These are phyloP conservation scores for Phytophthora melonis DNA, from an alignment of 352 stramenopile species.

Conservation along the genomic window DNA sequence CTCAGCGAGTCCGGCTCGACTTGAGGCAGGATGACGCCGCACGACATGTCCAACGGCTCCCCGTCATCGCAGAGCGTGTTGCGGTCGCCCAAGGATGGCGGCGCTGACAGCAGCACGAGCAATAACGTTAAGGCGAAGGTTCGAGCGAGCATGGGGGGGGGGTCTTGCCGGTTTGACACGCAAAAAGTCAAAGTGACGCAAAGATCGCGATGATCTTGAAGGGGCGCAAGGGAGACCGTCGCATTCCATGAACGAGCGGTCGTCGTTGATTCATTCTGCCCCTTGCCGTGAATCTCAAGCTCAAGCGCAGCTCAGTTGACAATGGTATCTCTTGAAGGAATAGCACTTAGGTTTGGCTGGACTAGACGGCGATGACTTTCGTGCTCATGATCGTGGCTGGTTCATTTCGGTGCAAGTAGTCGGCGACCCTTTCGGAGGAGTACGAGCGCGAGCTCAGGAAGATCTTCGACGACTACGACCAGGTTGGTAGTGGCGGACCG, in stretches of 20 bases:
- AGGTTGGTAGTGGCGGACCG: slow-evolving; percentile 33
- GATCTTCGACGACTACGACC: slow-evolving; percentile 83
- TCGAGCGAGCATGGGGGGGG: slow-evolving; percentile 5
- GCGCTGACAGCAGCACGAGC: slow-evolving; percentile 14
- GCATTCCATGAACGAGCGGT: slow-evolving; percentile 11
- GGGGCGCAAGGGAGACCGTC: slow-evolving; percentile 22
- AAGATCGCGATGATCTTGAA: slow-evolving; percentile 29
- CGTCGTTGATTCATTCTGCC: background rate
- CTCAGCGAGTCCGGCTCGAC: background rate
- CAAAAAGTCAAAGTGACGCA: slow-evolving; percentile 25
- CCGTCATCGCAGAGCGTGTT: slow-evolving; percentile 53
- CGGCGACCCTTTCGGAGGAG: slow-evolving; percentile 68
- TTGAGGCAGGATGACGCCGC: slow-evolving; percentile 9
- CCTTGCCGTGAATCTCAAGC: background rate
- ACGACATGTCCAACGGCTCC: slow-evolving; percentile 23
- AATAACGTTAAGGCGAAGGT: background rate
- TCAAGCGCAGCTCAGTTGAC: background rate
- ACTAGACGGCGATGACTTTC: too few relatives aligned
- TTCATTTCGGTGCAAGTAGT: slow-evolving; percentile 16
- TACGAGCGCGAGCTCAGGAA: slow-evolving; percentile 77
- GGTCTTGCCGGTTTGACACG: slow-evolving; percentile 19
- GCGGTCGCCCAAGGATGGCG: slow-evolving; percentile 17
- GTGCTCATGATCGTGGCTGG: background rate
- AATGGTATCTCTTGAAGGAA: background rate
- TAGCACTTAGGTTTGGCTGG: background rate